Evolutionary conservation across 768 basidiomycete genomes (phyloP).

Genomic region (Hygrocybe coccinea): DNA sequence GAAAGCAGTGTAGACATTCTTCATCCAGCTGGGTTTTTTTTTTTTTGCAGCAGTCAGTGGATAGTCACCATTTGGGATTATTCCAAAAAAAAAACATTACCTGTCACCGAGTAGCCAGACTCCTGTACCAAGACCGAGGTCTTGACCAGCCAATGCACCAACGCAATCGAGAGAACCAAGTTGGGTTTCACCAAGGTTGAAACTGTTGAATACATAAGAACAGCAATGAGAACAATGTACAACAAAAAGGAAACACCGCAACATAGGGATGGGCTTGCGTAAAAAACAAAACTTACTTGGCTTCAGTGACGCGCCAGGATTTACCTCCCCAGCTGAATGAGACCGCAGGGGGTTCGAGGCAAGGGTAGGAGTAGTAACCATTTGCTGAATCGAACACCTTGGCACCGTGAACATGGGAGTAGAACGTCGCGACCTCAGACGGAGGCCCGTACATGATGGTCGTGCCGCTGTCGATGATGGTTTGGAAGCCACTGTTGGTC

Average conservation of each 20-base stretch:
- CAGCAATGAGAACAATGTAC: not conserved
- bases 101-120: constrained; percentile 11
- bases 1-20: constrained; percentile 5
- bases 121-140: constrained; percentile 15
- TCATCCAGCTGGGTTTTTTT: not conserved
- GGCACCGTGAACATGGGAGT: constrained; percentile 1
- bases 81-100: not conserved
- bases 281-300: constrained; percentile 15
- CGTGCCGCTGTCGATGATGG: constrained; percentile 38
- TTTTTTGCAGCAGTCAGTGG: not conserved
- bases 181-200: constrained; percentile 37
- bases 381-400: not conserved
- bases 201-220: constrained; percentile 15
- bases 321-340: not conserved
- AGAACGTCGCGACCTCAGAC: constrained; percentile 11
- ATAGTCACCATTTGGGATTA: not conserved
- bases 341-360: constrained; percentile 6
- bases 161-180: constrained; percentile 42
- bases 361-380: constrained; percentile 6
- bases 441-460: constrained; percentile 31
- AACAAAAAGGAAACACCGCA: not conserved
- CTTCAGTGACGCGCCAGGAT: not conserved
- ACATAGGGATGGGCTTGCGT: constrained; percentile 7
- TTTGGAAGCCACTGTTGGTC: constrained; percentile 23
- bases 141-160: constrained; percentile 50